Conservation (phyloP, 331 rosid genomes). For the Pyrus hybrid region DNA sequence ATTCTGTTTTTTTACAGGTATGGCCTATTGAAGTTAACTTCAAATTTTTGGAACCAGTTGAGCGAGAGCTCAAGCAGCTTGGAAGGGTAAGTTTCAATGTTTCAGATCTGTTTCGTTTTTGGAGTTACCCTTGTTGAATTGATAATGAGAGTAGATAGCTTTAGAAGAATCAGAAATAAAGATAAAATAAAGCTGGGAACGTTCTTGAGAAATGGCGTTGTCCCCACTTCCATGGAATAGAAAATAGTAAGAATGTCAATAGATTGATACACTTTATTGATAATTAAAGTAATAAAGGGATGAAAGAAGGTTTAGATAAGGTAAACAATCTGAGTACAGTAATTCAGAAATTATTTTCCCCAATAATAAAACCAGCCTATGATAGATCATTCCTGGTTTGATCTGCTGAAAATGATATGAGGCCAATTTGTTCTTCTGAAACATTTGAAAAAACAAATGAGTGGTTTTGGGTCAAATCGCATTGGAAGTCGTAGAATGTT, state of each 20-base stretch:
- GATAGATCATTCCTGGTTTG: not conserved
- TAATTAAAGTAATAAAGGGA: not conserved
- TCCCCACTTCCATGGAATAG: not conserved
- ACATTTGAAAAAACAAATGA: not conserved
- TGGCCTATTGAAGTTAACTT: constrained; percentile 77
- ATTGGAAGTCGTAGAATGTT: too few species aligned
- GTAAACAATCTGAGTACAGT: not conserved
- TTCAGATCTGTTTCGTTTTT: not conserved
- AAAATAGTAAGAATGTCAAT: not conserved
- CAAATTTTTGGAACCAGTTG: constrained; percentile 80
- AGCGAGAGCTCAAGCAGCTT: constrained; percentile 70
- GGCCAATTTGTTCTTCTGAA: not conserved
- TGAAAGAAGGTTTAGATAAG: not conserved
- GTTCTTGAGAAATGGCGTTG: not conserved
- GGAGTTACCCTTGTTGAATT: not conserved
- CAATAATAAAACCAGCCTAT: not conserved
- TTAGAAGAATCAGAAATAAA: not conserved
- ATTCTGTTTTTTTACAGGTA: constrained; percentile 36
- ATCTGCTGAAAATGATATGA: not conserved
- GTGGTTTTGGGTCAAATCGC: not conserved
- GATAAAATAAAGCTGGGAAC: not conserved
- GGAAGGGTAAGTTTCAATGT: constrained; percentile 56
- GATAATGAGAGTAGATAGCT: not conserved
- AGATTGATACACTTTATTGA: not conserved
- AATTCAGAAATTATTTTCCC: not conserved